A percentile compares a stretch with the other conserved stretches of the same genome.
These are phyloP conservation scores for Geum urbanum DNA, from an alignment of 306 rosid genomes.

Conservation along the genomic window DNA sequence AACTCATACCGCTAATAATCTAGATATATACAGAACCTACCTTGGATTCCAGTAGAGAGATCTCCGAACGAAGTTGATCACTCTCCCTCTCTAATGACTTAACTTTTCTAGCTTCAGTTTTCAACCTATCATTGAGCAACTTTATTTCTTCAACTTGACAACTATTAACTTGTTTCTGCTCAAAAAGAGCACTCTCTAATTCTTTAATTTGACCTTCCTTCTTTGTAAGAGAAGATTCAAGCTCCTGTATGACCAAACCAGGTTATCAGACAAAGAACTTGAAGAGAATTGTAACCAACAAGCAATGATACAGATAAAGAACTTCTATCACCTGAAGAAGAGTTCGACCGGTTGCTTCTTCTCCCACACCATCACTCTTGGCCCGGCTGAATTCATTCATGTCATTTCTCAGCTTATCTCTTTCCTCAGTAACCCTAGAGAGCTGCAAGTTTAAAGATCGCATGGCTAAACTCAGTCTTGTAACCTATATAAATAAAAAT, in stretches of 20 bases:
- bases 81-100: slow-evolving; percentile 85
- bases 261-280: slow-evolving; percentile 22
- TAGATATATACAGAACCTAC: slow-evolving; percentile 37
- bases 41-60: slow-evolving; percentile 88
- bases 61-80: slow-evolving; percentile 72
- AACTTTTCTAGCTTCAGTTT: slow-evolving; percentile 57
- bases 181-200: slow-evolving; percentile 49
- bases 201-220: slow-evolving; percentile 67
- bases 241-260: slow-evolving; percentile 56
- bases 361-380: slow-evolving; percentile 47
- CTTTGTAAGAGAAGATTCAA: slow-evolving; percentile 60
- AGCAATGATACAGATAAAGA: slow-evolving; percentile 15
- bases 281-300: slow-evolving; percentile 17
- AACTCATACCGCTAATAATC: slow-evolving; percentile 10
- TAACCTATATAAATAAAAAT: neutral
- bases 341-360: slow-evolving; percentile 36
- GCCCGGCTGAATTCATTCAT: slow-evolving; percentile 36
- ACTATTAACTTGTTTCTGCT: slow-evolving; percentile 52
- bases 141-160: slow-evolving; percentile 63
- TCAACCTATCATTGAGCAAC: slow-evolving; percentile 63
- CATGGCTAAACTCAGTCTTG: slow-evolving; percentile 22
- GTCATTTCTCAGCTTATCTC: slow-evolving; percentile 55
- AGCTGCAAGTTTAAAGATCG: slow-evolving; percentile 49
- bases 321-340: slow-evolving; percentile 48
- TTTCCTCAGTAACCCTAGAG: slow-evolving; percentile 69